These are phyloP conservation scores for Plantago major DNA, from an alignment of 257 asterid genomes.

Conservation along the genomic window DNA sequence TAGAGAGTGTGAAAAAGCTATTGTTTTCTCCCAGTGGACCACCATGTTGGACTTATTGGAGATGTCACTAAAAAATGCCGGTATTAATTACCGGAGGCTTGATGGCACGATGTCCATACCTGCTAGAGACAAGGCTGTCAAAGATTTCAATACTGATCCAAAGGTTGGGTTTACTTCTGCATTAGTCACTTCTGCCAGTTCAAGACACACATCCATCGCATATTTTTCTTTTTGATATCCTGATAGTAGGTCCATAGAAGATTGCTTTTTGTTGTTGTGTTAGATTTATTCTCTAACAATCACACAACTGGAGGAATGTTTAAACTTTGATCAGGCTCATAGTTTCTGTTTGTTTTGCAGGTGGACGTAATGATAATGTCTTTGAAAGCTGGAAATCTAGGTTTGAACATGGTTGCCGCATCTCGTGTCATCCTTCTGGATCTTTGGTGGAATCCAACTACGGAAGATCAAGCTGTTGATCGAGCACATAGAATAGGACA, in stretches of 20 bases:
- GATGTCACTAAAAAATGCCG: slow-evolving; percentile 50
- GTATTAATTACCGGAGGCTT: slow-evolving; percentile 70
- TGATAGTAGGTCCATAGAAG: neutral
- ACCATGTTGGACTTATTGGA: slow-evolving; percentile 89
- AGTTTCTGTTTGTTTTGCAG: slow-evolving; percentile 34
- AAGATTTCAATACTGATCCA: slow-evolving; percentile 79
- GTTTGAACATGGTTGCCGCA: slow-evolving; percentile 99
- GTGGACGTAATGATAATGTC: slow-evolving; percentile 98
- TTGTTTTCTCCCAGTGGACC: slow-evolving; percentile 98
- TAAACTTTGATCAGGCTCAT: neutral
- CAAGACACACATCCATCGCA: neutral
- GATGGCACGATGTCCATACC: slow-evolving; percentile 94
- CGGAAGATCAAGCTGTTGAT: slow-evolving; percentile 98
- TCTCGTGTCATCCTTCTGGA: slow-evolving; percentile 91
- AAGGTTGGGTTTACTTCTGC: slow-evolving; percentile 48
- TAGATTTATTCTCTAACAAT: neutral
- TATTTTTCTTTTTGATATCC: neutral
- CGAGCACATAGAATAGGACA: slow-evolving; percentile 99
- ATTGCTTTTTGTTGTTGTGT: neutral
- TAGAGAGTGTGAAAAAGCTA: slow-evolving; percentile 66
- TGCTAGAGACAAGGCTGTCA: slow-evolving; percentile 94
- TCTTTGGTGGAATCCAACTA: slow-evolving; percentile 99
- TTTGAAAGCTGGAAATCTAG: slow-evolving; percentile 95
- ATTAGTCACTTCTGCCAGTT: slow-evolving; percentile 15
- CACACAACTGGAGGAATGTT: neutral